Evolutionary conservation across 2,329 filamentous ascomycete species (phyloP), one percentile per base, ranked within the genome.

Genomic region (Hypoxylon sp.): DNA sequence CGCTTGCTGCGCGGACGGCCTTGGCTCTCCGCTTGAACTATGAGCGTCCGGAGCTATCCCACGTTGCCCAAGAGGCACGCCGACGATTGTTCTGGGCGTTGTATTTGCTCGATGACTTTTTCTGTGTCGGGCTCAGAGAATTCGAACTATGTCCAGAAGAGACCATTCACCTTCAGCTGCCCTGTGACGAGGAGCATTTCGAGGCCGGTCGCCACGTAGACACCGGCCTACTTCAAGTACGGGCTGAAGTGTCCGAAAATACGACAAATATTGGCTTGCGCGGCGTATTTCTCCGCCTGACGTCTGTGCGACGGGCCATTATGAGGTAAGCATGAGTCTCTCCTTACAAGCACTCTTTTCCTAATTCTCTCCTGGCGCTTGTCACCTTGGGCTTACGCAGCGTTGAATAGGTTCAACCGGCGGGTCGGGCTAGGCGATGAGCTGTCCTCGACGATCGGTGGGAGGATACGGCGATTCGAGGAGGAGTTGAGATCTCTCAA

Each of bases 51-150:
- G 77, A 79, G 42, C 71, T 81, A 2, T 73, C 75, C 8, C 72
- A 73, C 7, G 73, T 78, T 0, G 76, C 79, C 0, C 80, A 80
- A 56, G 81, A 83, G 70, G 77, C 78, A 6, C 77, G 81, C 0
- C 74, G 81, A 1, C 75, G 81, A 6, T 72, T 82, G 8, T 79
- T 80, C 72, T 83, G 81, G 81, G 79, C 79, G 1, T 72, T 82
- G 6, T 82, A 80, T 67, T 69, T 82, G 13, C 75, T 82, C 4
- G 80, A 82, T 58, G 76, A 79, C 50, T 81, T 80, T 65, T 80
- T 82, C 66, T 81, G 80, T 13, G 80, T 81, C 4, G 81, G 81
- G 0, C 72, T 82, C 17, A 75, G 79, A 13, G 81, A 83, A 66
- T 82, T 82, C 52, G 80, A 81, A 67, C 75, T 81, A 15, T 82